Conservation (phyloP, 2,329 filamentous ascomycete genomes). For the Neofusicoccum kwambonambiense region DNA sequence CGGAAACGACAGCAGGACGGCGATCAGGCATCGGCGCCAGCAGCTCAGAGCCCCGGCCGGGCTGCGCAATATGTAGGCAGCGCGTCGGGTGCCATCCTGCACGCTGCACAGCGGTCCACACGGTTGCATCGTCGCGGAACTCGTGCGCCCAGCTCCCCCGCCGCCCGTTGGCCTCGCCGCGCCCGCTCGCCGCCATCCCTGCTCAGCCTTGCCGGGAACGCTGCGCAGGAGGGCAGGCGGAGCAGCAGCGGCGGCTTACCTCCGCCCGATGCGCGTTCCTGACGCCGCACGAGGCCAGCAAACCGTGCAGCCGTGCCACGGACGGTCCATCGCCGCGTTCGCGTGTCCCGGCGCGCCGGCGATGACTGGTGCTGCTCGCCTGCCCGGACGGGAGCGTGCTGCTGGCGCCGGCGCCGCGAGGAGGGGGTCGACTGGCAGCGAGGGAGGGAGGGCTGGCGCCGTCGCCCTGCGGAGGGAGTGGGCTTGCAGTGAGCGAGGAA, state of each 20-base stretch:
- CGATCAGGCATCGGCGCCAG: neutral
- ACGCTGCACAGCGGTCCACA: neutral
- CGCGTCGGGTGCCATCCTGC: slow-evolving; percentile 4
- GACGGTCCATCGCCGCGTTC: neutral
- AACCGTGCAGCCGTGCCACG: neutral
- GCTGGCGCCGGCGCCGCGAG: too few relatives aligned
- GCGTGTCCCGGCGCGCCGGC: neutral
- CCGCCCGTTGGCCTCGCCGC: too few relatives aligned
- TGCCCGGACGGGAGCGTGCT: too few relatives aligned
- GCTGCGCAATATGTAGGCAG: slow-evolving; percentile 7
- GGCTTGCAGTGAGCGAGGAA: too few relatives aligned
- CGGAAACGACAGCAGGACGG: neutral
- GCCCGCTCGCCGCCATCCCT: too few relatives aligned
- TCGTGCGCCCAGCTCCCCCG: neutral
- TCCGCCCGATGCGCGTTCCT: neutral
- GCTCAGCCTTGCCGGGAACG: too few relatives aligned
- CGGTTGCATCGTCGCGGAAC: neutral
- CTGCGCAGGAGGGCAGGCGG: too few relatives aligned
- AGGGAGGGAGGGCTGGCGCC: too few relatives aligned
- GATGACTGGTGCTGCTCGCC: neutral
- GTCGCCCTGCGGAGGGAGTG: too few relatives aligned
- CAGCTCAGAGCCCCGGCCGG: neutral
- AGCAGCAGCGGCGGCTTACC: too few relatives aligned
- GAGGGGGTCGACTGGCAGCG: neutral
- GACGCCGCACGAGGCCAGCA: neutral